Base-by-base conservation (phyloP, 2,329 filamentous ascomycete genomes). In the Ustulina deusta region DNA sequence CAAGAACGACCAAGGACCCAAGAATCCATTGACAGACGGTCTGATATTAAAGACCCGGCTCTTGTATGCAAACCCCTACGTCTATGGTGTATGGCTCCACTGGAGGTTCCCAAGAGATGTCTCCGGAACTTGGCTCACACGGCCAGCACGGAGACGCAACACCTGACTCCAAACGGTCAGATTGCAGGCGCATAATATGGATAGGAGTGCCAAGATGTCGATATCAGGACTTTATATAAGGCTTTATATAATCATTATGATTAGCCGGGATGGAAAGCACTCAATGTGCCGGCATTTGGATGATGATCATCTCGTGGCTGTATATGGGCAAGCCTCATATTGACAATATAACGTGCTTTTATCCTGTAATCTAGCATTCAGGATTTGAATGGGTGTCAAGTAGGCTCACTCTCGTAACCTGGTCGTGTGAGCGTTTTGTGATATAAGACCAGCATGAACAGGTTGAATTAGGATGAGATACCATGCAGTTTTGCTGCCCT, bases 221-320 rank as follows among this genome's bases (percentile, higher is more conserved):
- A 59, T 64, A 61, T 63, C 52, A 56, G 13, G 59, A 69, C 66
- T 22, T 69, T 54, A 74, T 74, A 51, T 29, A 54, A 11, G 58
- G 70, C 64, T 25, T 69, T 57, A 73, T 74, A 52, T 73, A 69
- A 68, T 70, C 44, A 61, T 38, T 40, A 63, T 69, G 66, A 76
- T 76, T 76, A 76, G 71, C 74, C 74, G 73, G 59, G 38, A 74
- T 68, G 48, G 65, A 62, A 34, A 60, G 58, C 17, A 69, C 38
- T 63, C 66, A 69, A 56, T 63, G 46, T 29, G 44, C 64, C 69
- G 73, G 73, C 70, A 72, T 68, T 70, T 72, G 17, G 56, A 38
- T 10, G 46, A 25, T 20, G 66, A 65, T 66, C 66, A 54, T 48
- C 61, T 65, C 61, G 57, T 54, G 57, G 27, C 48, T 34, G 13